phyloP scores from a whole-genome alignment of 495 filamentous ascomycete genomes.

The Viridothelium virens region DNA sequence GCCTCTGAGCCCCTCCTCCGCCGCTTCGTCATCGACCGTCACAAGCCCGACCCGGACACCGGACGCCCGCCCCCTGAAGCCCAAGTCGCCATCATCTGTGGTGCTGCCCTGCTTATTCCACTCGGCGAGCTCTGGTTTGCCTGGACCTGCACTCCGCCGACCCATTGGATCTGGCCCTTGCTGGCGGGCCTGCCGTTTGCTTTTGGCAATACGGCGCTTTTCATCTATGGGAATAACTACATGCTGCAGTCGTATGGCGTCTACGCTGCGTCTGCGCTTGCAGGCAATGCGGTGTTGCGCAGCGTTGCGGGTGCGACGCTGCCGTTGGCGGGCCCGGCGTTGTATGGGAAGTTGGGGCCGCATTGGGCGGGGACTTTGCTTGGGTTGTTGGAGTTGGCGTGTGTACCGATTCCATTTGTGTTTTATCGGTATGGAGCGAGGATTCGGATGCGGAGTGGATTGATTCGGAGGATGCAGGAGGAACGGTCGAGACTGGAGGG shows the following conservation, averaged over 20 bases:
- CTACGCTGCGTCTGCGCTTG: constrained; percentile 68
- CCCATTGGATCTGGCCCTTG: constrained; percentile 70
- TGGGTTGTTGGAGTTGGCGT: constrained; percentile 56
- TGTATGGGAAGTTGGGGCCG: constrained; percentile 63
- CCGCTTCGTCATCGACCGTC: constrained; percentile 56
- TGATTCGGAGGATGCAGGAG: constrained; percentile 63
- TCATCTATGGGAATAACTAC: constrained; percentile 76
- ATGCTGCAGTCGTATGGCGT: constrained; percentile 69
- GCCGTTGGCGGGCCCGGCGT: constrained; percentile 62
- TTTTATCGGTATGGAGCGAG: constrained; percentile 68
- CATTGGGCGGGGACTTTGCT: constrained; percentile 75
- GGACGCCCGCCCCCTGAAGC: constrained; percentile 64
- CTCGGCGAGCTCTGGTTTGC: constrained; percentile 70
- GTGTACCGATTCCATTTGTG: constrained; percentile 71
- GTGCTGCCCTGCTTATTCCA: constrained; percentile 60
- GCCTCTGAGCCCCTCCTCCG: constrained; percentile 61
- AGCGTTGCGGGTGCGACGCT: constrained; percentile 60
- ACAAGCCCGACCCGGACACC: constrained; percentile 60
- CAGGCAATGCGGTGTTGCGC: constrained; percentile 67
- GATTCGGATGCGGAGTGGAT: constrained; percentile 56
- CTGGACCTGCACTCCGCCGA: constrained; percentile 67
- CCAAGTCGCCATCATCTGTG: constrained; percentile 61
- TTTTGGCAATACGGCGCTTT: constrained; percentile 64
- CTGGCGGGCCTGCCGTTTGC: constrained; percentile 73
- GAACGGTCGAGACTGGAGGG: constrained; percentile 56